Evolutionary conservation across 2,329 filamentous ascomycete species (phyloP), one percentile per base, ranked within the genome.

Genomic region (Colletotrichum sp.): DNA sequence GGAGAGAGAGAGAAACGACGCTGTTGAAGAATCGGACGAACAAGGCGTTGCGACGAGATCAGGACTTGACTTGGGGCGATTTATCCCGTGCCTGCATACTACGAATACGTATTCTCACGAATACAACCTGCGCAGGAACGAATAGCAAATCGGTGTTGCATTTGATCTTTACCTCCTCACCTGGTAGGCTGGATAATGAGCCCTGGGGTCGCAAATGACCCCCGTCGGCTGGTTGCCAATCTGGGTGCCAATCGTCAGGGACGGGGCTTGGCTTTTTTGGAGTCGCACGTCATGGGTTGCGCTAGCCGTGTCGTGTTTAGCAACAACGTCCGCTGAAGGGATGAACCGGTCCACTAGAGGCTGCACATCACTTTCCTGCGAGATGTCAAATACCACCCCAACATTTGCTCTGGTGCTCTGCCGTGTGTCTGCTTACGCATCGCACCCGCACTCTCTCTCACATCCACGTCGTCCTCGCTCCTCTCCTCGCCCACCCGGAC

Each of bases 211-310:
- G 44, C 24, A 44, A 59, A 66, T 66, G 69, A 12, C 65, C 15
- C 65, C 24, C 57, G 49, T 60, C 49, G 69, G 65, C 71, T 59
- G 30, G 57, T 16, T 64, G 66, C 66, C 71, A 73, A 70, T 70
- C 71, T 59, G 30, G 57, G 24, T 64, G 66, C 66, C 71, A 73
- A 70, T 70, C 24, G 24, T 63, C 39, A 55, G 30, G 57, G 30
- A 39, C 28, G 9, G 63, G 36, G 18, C 24, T 62, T 63, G 55
- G 24, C 57, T 63, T 16, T 60, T 32, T 36, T 30, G 57, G 36
- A 52, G 32, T 49, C 44, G n/a, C 49, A 71, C 72, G 72, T 75
- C 71, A 73, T 73, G 44, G 24, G 18, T 32, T 57, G 26, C 67
- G 55, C 34, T 57, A 62, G 34, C 63, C 39, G 69, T 72, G 30